Conservation (phyloP, 768 basidiomycete genomes). For the Xanthoconium stramineum region DNA sequence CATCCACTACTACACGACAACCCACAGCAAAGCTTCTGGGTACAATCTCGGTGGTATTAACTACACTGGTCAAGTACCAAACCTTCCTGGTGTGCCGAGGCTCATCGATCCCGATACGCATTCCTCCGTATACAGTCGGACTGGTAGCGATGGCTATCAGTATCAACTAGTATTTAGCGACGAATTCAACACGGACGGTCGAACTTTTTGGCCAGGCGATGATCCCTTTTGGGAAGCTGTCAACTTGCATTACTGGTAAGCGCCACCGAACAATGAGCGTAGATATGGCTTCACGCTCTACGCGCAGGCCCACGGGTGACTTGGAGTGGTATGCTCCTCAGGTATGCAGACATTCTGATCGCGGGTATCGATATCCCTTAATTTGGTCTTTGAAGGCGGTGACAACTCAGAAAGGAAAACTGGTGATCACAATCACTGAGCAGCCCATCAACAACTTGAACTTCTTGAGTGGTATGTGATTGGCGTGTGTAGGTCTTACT, state of each 20-base stretch:
- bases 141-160: constrained; percentile 69
- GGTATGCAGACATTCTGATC: constrained; percentile 35
- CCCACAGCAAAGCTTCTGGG: constrained; percentile 36
- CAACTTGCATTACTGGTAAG: constrained; percentile 79
- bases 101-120: constrained; percentile 83
- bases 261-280: neutral
- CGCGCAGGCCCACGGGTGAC: constrained; percentile 59
- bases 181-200: constrained; percentile 74
- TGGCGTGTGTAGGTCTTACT: neutral
- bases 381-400: constrained; percentile 41
- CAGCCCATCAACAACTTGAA: constrained; percentile 72
- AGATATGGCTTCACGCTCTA: constrained; percentile 5
- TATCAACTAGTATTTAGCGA: constrained; percentile 89
- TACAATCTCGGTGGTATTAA: constrained; percentile 89
- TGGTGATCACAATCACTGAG: constrained; percentile 79
- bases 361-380: neutral
- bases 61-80: constrained; percentile 81
- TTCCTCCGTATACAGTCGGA: constrained; percentile 46
- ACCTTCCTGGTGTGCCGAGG: constrained; percentile 59
- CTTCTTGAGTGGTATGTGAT: constrained; percentile 67
- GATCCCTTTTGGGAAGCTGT: constrained; percentile 86
- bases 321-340: constrained; percentile 82
- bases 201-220: constrained; percentile 76
- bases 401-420: constrained; percentile 72
- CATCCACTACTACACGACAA: constrained; percentile 49